These are phyloP conservation scores for Hippophae gyantsensis DNA, from an alignment of 306 rosid genomes.

Conservation along the genomic window DNA sequence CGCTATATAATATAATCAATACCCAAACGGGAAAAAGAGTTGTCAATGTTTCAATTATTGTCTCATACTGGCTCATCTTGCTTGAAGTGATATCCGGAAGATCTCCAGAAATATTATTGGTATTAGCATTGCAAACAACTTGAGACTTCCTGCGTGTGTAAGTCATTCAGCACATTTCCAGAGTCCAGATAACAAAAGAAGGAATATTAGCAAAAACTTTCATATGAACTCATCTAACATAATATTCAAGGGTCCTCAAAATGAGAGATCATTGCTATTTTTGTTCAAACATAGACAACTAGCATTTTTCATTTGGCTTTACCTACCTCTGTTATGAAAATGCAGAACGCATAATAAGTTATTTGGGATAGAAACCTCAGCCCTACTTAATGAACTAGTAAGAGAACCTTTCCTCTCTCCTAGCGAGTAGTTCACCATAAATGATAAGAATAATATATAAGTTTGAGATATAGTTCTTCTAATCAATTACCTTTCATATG, in stretches of 20 bases:
- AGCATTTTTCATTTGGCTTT: too few species aligned
- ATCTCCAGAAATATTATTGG: constrained; percentile 49
- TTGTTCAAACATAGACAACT: background rate
- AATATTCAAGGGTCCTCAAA: background rate
- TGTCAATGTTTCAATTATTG: constrained; percentile 65
- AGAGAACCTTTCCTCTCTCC: too few species aligned
- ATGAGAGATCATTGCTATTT: background rate
- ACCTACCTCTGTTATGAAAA: too few species aligned
- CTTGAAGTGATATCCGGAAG: constrained; percentile 32
- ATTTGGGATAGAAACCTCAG: too few species aligned
- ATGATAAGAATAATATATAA: too few species aligned
- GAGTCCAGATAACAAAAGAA: background rate
- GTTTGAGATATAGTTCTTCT: too few species aligned
- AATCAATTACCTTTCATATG: too few species aligned
- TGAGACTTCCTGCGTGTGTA: constrained; percentile 33
- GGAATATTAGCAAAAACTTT: background rate
- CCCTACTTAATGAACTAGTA: too few species aligned
- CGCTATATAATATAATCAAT: constrained; percentile 5
- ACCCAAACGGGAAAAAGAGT: constrained; percentile 96
- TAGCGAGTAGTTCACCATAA: too few species aligned
- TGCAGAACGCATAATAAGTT: too few species aligned
- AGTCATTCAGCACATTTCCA: constrained; percentile 2
- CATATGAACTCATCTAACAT: background rate
- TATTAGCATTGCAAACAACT: constrained; percentile 48
- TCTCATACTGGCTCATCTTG: constrained; percentile 54